Percentiles rank a stretch among this genome's conserved stretches.
These are phyloP conservation scores for Euphrasia confusa DNA, from an alignment of 257 asterid species.

Conservation along the genomic window DNA sequence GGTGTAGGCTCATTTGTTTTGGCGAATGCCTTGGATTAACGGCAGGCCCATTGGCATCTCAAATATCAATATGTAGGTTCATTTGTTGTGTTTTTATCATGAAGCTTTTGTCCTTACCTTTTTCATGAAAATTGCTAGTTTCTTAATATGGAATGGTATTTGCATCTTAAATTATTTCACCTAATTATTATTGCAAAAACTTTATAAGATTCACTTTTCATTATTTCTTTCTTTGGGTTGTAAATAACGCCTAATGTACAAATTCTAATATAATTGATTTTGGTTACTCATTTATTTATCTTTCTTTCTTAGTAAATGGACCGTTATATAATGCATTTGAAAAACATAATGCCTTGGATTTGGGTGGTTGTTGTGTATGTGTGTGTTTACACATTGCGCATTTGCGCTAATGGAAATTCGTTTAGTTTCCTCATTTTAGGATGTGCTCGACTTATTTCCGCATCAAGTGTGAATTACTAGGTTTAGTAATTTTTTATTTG, in stretches of 20 bases:
- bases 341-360: no score
- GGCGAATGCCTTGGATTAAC: conserved; percentile 78
- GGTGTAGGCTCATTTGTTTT: conserved; percentile 93
- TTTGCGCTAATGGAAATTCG: conserved; percentile 4
- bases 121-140: conserved; percentile 10
- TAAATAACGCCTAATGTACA: no score
- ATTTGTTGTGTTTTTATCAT: conserved; percentile 8
- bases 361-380: no score
- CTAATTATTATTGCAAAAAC: conserved; percentile 1
- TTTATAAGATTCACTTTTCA: not conserved
- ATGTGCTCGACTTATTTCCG: conserved; percentile 67
- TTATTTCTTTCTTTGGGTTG: no score
- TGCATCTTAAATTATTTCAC: not conserved
- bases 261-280: no score
- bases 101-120: not conserved
- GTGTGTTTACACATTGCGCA: not conserved
- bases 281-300: no score
- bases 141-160: not conserved
- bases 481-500: conserved; percentile 29
- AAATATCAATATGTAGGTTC: conserved; percentile 50
- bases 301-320: no score
- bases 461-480: conserved; percentile 85
- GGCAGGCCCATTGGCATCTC: conserved; percentile 79
- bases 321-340: no score
- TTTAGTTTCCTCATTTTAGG: conserved; percentile 47